Base-by-base conservation (phyloP, 495 filamentous ascomycete genomes). In the Cryomyces minteri region DNA sequence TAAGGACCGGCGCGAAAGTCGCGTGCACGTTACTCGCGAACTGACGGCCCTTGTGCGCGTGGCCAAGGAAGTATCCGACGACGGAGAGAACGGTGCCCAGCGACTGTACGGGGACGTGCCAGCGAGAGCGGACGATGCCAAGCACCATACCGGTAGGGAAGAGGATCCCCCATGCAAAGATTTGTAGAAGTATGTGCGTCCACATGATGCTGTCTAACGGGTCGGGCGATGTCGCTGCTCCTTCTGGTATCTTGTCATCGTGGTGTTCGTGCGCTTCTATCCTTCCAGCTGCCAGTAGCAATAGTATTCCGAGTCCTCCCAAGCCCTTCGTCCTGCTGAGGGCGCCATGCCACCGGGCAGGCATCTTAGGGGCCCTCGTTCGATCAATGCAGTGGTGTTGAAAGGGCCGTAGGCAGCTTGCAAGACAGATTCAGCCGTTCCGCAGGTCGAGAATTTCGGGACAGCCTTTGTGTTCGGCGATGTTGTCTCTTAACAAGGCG, bases 91-190 rank as follows among this genome's bases (percentile, higher is more conserved):
- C 58, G 25, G 82, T 77, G 44, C 77, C 83, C 47, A 84, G 54
- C 14, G 79, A 71, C 61, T 98, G 90, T 4, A 87, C 56, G 30
- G 90, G 90, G 41, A 98, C 92, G 63, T 98, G 90, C 85, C 84
- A 96, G 51, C 84, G 79, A 41, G 79, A 90, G 43, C 82, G 84
- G 40, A 82, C 69, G 29, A 98, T 93, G 32, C 90, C 88, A 8
- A 96, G 67, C 32, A 98, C 88, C 88, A 98, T 95, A 40, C 92
- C 90, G 18, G 84, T 67, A 6, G 90, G 90, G 54, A 96, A 95
- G 37, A 96, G 71, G 41, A 96, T 63, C 44, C 90, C 90, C 70
- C 92, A 96, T 29, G 85, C 70, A 30, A 84, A 52, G 48, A 78
- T 79, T 72, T 94, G 87, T n/a, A 92, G 57, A 46, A 92, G 70